Evolutionary conservation across 2,329 filamentous ascomycete species (phyloP).

Genomic region (Fonsecaea pugnacius): DNA sequence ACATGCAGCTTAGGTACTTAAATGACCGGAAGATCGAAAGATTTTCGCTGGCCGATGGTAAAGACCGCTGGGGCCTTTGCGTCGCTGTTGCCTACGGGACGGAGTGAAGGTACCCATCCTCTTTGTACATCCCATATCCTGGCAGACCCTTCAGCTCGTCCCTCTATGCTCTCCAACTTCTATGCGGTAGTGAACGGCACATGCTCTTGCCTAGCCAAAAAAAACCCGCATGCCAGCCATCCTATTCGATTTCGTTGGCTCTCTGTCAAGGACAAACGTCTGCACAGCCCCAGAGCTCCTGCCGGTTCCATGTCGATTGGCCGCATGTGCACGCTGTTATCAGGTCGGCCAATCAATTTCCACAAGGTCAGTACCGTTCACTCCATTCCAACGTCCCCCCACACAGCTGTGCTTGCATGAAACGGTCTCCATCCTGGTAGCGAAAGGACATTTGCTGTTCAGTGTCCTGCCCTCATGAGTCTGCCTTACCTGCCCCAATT

Average conservation of each 20-base stretch:
- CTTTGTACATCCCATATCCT: conserved; percentile 25
- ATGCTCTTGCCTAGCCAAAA: background rate
- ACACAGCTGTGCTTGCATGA: conserved; percentile 17
- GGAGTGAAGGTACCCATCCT: conserved; percentile 22
- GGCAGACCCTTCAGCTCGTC: conserved; percentile 21
- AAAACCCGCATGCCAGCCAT: background rate
- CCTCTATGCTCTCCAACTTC: conserved; percentile 20
- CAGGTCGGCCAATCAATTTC: conserved; percentile 20
- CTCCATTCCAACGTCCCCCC: conserved; percentile 12
- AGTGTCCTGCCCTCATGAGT: conserved; percentile 12
- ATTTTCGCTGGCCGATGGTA: conserved; percentile 18
- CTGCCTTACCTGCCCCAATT: conserved; percentile 17
- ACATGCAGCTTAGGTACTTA: conserved; percentile 21
- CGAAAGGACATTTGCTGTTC: conserved; percentile 22
- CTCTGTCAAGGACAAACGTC: background rate
- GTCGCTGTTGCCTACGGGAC: conserved; percentile 15
- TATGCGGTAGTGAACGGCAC: conserved; percentile 6
- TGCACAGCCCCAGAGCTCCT: background rate
- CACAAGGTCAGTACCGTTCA: conserved; percentile 20
- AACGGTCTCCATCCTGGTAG: conserved; percentile 25
- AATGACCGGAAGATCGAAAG: conserved; percentile 22
- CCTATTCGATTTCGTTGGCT: background rate
- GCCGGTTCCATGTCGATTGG: conserved; percentile 13
- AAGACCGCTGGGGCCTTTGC: conserved; percentile 22
- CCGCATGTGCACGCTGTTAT: conserved; percentile 22